Evolutionary conservation across 768 basidiomycete genomes (phyloP).

Genomic region (Dendrothele bispora): DNA sequence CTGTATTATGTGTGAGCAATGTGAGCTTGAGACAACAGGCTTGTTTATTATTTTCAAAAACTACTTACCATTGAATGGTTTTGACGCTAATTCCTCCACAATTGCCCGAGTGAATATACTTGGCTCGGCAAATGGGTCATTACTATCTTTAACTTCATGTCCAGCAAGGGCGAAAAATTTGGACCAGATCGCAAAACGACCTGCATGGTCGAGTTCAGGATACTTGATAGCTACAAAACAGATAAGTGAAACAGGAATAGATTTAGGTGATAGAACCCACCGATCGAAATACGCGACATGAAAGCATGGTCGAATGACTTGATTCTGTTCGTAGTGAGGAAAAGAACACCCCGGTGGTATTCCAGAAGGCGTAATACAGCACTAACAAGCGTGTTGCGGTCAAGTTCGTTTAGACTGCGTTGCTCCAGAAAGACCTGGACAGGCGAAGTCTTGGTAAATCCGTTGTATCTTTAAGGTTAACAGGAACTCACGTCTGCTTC

Average conservation of each 20-base stretch:
- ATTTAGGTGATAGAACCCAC: background rate
- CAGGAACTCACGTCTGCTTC: conserved; percentile 15
- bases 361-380: conserved; percentile 25
- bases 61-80: background rate
- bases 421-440: conserved; percentile 42
- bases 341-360: too few species aligned
- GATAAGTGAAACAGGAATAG: background rate
- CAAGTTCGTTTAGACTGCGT: conserved; percentile 32
- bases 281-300: conserved; percentile 32
- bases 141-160: background rate
- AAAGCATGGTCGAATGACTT: conserved; percentile 35
- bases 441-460: background rate
- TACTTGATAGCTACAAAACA: conserved; percentile 15
- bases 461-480: background rate
- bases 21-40: background rate
- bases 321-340: conserved; percentile 15
- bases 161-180: conserved; percentile 12
- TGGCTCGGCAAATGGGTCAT: background rate
- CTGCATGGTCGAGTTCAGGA: conserved; percentile 12
- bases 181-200: conserved; percentile 16
- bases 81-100: background rate
- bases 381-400: conserved; percentile 42
- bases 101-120: background rate
- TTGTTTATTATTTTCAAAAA: background rate
- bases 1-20: background rate